Conservation (phyloP, 441 rosid genomes). For the Gossypium davidsonii region DNA sequence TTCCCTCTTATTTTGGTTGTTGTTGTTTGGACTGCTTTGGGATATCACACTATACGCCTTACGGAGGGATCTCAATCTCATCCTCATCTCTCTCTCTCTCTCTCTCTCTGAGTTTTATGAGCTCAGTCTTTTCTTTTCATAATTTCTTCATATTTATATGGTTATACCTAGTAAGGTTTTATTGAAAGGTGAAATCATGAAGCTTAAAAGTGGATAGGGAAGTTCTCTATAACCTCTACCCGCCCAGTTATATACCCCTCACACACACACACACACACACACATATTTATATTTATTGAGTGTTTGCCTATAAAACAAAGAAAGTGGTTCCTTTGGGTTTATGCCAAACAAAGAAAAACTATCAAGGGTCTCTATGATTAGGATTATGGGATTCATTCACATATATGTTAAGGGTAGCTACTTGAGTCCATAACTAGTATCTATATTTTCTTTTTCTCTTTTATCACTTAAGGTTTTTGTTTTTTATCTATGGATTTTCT, state of each 20-base stretch:
- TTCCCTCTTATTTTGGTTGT: conserved; percentile 21
- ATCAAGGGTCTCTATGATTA: conserved; percentile 4
- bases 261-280: too few relatives aligned
- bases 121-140: conserved; percentile 20
- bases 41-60: conserved; percentile 10
- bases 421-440: background rate
- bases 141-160: conserved; percentile 28
- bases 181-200: conserved; percentile 13
- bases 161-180: conserved; percentile 19
- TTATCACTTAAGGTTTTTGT: background rate
- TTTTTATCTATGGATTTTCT: background rate
- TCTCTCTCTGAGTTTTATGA: conserved; percentile 21
- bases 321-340: conserved; percentile 55
- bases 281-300: background rate
- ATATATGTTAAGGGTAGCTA: conserved; percentile 1
- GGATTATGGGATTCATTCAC: conserved; percentile 4
- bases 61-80: conserved; percentile 35
- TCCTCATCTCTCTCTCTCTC: conserved; percentile 34
- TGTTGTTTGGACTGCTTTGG: conserved; percentile 25
- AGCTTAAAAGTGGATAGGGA: conserved; percentile 20
- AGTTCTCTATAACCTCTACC: too few relatives aligned
- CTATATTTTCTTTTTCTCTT: too few relatives aligned
- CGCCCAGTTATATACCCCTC: too few relatives aligned
- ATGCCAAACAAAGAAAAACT: conserved; percentile 48
- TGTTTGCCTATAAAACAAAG: conserved; percentile 2